A percentile compares a stretch with the other conserved stretches of the same genome.
phyloP scores from a whole-genome alignment of 129 eudicot species.

The Scalesia atractyloides region DNA sequence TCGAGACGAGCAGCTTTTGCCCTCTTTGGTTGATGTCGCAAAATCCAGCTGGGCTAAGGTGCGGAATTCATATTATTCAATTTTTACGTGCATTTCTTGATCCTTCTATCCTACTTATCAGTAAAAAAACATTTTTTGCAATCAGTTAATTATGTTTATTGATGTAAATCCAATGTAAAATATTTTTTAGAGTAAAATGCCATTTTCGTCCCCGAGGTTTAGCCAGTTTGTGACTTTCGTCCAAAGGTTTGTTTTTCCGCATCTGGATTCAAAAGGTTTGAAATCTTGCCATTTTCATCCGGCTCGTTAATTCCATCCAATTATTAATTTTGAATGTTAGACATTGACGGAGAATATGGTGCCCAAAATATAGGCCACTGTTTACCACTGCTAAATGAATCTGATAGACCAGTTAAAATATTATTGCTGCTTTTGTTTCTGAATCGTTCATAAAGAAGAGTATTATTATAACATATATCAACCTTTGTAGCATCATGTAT shows the following conservation, averaged over 20 bases:
- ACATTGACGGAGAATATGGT: constrained; percentile 17
- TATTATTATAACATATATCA: constrained; percentile 10
- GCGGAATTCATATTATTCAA: constrained; percentile 29
- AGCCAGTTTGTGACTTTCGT: too few species aligned
- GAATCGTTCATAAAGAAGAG: constrained; percentile 17
- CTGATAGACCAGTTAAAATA: background rate
- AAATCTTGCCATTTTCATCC: too few species aligned
- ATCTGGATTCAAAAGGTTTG: too few species aligned
- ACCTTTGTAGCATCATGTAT: constrained; percentile 12
- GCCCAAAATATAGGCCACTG: constrained; percentile 5
- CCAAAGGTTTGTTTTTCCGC: too few species aligned
- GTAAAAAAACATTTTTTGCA: constrained; percentile 1
- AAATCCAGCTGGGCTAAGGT: constrained; percentile 82
- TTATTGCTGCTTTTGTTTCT: constrained; percentile 16
- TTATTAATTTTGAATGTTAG: background rate
- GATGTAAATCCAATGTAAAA: constrained; percentile 1
- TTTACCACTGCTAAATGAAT: constrained; percentile 12
- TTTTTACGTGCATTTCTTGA: constrained; percentile 9
- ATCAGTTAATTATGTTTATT: background rate
- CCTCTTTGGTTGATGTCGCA: constrained; percentile 60
- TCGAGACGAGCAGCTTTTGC: constrained; percentile 63
- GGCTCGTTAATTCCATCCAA: background rate
- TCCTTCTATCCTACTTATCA: constrained; percentile 3
- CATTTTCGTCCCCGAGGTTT: too few species aligned
- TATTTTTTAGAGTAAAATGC: too few species aligned